Evolutionary conservation across 1,284 basidiomycete species (phyloP).

Genomic region (Tetrapyrgos nigripes): DNA sequence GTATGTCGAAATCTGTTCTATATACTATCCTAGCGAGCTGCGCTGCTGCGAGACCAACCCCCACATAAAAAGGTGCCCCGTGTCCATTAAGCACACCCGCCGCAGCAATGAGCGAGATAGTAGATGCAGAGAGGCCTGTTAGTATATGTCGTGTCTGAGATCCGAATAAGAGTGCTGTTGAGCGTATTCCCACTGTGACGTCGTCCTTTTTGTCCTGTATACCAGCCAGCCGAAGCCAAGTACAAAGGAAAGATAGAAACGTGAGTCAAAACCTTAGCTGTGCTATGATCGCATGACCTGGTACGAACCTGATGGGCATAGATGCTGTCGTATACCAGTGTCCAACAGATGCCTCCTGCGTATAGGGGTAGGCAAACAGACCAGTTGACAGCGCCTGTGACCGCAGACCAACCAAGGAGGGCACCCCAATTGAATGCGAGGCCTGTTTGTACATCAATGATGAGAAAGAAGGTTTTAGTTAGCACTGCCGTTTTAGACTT

Average conservation of each 20-base stretch:
- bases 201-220: constrained; percentile 93
- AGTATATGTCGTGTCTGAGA: constrained; percentile 81
- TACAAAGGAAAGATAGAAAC: constrained; percentile 1
- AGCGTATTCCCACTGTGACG: constrained; percentile 87
- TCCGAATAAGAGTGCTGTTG: constrained; percentile 93
- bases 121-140: constrained; percentile 74
- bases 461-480: background rate
- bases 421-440: constrained; percentile 98
- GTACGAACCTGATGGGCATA: constrained; percentile 91
- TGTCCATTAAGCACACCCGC: constrained; percentile 84
- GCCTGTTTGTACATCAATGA: constrained; percentile 51
- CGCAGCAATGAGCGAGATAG: constrained; percentile 78
- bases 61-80: constrained; percentile 82
- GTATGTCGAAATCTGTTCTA: constrained; percentile 78
- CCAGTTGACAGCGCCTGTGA: constrained; percentile 88
- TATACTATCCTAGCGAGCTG: constrained; percentile 88
- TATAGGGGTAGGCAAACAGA: constrained; percentile 87
- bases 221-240: too few relatives aligned
- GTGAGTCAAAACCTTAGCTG: constrained; percentile 2
- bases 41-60: constrained; percentile 72
- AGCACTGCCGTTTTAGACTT: too few relatives aligned
- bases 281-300: background rate
- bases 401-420: constrained; percentile 95
- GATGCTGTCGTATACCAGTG: constrained; percentile 96
- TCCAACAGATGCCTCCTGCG: constrained; percentile 91